Evolutionary conservation across 2,329 filamentous ascomycete genomes (phyloP), one percentile per base, ranked within the genome.

Genomic region (Sporothrix curviconia): DNA sequence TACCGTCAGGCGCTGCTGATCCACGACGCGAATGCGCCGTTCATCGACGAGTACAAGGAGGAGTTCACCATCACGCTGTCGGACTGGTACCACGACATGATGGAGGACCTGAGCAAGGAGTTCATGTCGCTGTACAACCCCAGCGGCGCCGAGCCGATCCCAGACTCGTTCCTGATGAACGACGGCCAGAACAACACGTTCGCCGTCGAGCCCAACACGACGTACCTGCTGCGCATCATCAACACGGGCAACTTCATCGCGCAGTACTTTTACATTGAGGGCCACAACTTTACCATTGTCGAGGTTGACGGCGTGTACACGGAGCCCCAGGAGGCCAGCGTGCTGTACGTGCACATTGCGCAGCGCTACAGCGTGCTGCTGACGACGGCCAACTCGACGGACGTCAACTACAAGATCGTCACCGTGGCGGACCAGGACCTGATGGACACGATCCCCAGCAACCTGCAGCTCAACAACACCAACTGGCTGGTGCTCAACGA

Each of bases 291-390:
- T 72, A 79, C 76, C 28, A 83, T 90, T 56, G 78, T 90, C 34
- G 87, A 90, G 68, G 81, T 90, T 1, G 87, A 90, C 66, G 87
- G 87, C 7, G 76, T 89, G 11, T 90, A 87, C 63, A 83, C 79
- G 0, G 77, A 88, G 59, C 76, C 77, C 0, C 71, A 78, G 0
- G 79, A 81, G 59, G 81, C 85, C 0, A 74, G 80, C 24, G 80
- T 80, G 74, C 76, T 90, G 12, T 89, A 89, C 62, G 65, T 91
- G 8, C 74, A 82, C 12, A 79, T 84, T 11, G 87, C 85, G 0
- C 88, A 91, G 69, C 80, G 87, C 49, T 82, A 76, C 64, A 81
- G 80, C 66, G 79, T 86, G 63, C 70, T 86, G 24, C 59, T 86
- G 28, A 89, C 82, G 0, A 84, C 84, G 14, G 84, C 80, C 67